A percentile compares a stretch with the other conserved stretches of the same genome.
Conservation (phyloP, 2,329 filamentous ascomycete genomes). For the Aquanectria penicillioides region DNA sequence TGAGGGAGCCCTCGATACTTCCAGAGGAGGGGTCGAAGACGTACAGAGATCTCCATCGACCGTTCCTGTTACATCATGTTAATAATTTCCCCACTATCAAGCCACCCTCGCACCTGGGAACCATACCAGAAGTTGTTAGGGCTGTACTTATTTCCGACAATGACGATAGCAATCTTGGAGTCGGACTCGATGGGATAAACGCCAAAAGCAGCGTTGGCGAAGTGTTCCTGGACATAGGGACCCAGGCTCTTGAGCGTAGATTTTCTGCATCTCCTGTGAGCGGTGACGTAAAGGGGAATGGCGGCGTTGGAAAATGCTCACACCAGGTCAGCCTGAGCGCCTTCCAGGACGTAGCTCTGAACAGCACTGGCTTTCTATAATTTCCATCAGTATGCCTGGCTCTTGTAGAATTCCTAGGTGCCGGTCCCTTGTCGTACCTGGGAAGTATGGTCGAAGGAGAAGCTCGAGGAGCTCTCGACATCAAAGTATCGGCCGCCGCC, state of each 20-base stretch:
- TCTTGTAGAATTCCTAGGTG: neutral
- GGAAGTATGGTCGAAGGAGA: constrained; percentile 85
- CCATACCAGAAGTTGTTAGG: constrained; percentile 95
- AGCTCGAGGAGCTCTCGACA: constrained; percentile 86
- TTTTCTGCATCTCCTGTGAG: no score
- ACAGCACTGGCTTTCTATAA: constrained; percentile 80
- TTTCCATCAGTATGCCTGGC: constrained; percentile 25
- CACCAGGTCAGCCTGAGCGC: constrained; percentile 81
- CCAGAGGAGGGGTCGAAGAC: constrained; percentile 76
- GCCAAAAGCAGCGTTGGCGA: constrained; percentile 81
- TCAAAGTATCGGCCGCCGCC: constrained; percentile 90
- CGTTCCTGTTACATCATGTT: constrained; percentile 73
- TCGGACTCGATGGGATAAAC: constrained; percentile 84
- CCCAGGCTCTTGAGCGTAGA: constrained; percentile 82
- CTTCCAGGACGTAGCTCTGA: constrained; percentile 83
- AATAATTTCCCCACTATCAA: constrained; percentile 21
- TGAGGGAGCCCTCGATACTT: constrained; percentile 80
- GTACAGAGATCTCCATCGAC: constrained; percentile 93
- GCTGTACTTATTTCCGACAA: constrained; percentile 96
- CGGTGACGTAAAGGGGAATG: neutral
- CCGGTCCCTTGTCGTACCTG: constrained; percentile 61
- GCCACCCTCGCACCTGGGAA: no score
- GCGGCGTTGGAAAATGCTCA: no score
- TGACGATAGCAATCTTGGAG: constrained; percentile 79
- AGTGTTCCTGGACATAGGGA: constrained; percentile 87